Conservation (phyloP, 2,329 filamentous ascomycete genomes). For the Colletotrichum lini region DNA sequence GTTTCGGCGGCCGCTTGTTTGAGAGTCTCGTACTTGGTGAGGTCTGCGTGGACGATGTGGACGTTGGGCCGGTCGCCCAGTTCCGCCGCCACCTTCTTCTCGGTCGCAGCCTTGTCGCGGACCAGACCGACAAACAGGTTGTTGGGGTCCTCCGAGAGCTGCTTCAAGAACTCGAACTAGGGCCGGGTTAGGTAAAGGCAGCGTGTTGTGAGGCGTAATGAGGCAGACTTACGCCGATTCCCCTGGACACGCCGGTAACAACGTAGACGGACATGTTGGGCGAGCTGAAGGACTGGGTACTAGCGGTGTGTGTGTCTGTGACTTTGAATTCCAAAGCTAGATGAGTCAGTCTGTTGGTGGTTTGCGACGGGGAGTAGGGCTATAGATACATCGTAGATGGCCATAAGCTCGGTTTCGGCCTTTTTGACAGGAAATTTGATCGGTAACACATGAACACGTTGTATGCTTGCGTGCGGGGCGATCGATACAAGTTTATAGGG, state of each 20-base stretch:
- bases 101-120: background rate
- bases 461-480: too few relatives aligned
- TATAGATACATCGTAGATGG: too few relatives aligned
- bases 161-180: background rate
- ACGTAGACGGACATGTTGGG: background rate
- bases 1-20: constrained; percentile 44
- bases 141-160: background rate
- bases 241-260: background rate
- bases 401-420: too few relatives aligned
- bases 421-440: too few relatives aligned
- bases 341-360: too few relatives aligned
- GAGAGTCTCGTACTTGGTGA: constrained; percentile 56
- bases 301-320: too few relatives aligned
- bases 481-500: too few relatives aligned
- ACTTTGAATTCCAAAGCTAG: too few relatives aligned
- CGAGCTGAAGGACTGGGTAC: background rate
- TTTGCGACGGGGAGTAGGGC: too few relatives aligned
- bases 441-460: too few relatives aligned
- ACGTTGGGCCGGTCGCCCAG: constrained; percentile 57
- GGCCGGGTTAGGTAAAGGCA: background rate
- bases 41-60: constrained; percentile 57
- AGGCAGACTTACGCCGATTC: background rate
- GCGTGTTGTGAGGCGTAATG: background rate
- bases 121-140: background rate
- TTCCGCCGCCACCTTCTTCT: constrained; percentile 48